These are phyloP conservation scores for Penicillium maclennaniae DNA, from an alignment of 495 filamentous ascomycete genomes.

Conservation along the genomic window DNA sequence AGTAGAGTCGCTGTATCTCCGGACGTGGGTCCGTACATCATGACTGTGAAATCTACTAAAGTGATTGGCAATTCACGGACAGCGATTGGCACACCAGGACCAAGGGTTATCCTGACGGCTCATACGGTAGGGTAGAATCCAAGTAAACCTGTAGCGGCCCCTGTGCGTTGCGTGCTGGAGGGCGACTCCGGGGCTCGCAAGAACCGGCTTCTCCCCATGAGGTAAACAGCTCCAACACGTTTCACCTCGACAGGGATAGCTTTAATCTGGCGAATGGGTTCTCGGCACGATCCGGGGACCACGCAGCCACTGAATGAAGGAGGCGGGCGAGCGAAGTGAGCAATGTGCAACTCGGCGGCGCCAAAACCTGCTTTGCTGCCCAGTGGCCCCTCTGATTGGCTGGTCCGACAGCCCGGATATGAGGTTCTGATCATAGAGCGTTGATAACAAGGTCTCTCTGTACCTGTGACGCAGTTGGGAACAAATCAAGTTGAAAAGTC, in stretches of 20 bases:
- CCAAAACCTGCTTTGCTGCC: conserved; percentile 28
- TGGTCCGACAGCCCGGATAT: conserved; percentile 20
- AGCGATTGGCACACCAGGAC: neutral
- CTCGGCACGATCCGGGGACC: conserved; percentile 8
- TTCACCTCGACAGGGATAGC: neutral
- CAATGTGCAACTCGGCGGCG: conserved; percentile 3
- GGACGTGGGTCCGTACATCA: no score
- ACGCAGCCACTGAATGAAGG: conserved; percentile 4
- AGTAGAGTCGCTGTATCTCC: no score
- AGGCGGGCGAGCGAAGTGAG: conserved; percentile 10
- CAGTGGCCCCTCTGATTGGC: conserved; percentile 17
- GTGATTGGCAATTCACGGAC: neutral
- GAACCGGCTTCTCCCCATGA: neutral
- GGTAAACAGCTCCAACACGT: neutral
- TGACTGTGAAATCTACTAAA: neutral
- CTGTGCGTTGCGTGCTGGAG: neutral
- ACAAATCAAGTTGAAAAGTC: neutral
- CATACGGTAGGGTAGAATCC: neutral
- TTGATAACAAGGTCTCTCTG: neutral
- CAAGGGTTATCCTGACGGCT: neutral
- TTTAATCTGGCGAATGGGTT: neutral
- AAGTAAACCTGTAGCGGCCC: neutral
- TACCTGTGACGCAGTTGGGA: conserved; percentile 1
- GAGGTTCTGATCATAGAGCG: neutral
- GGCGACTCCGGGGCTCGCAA: neutral